phyloP scores from a whole-genome alignment of 139 green algal genomes.

The Micromonas pusilla region DNA sequence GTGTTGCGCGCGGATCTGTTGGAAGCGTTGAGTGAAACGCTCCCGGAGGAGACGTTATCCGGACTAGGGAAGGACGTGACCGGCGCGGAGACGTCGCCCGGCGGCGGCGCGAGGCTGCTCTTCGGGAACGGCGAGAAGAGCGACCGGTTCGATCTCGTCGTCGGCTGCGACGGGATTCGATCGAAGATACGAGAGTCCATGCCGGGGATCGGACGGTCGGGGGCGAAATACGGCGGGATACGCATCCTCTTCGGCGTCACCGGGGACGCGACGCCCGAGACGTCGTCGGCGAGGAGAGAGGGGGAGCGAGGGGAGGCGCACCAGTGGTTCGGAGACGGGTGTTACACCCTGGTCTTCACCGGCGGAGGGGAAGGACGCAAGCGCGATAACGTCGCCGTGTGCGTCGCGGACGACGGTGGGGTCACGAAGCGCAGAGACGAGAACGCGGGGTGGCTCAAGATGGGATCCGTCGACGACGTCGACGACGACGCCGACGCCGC shows the following conservation, averaged over 20 bases:
- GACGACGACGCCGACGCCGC: background rate
- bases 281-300: background rate
- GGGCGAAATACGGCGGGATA: slow-evolving; percentile 26
- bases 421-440: background rate
- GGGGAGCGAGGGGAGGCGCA: background rate
- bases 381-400: slow-evolving; percentile 25
- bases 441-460: slow-evolving; percentile 22
- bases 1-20: slow-evolving; percentile 10
- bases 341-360: slow-evolving; percentile 20
- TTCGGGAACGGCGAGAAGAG: background rate
- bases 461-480: background rate
- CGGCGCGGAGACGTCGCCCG: too few species aligned
- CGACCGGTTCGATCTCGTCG: slow-evolving; percentile 16
- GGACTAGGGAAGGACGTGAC: too few species aligned
- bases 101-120: too few species aligned
- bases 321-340: slow-evolving; percentile 31
- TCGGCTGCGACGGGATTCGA: slow-evolving; percentile 24
- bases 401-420: slow-evolving; percentile 1
- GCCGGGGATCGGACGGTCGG: background rate
- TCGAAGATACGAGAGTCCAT: background rate
- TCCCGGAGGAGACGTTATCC: background rate
- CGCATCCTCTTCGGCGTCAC: slow-evolving; percentile 25
- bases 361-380: background rate
- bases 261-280: background rate
- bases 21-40: background rate